Evolutionary conservation across 768 basidiomycete genomes (phyloP).

Genomic region (Leccinum aurantiacum): DNA sequence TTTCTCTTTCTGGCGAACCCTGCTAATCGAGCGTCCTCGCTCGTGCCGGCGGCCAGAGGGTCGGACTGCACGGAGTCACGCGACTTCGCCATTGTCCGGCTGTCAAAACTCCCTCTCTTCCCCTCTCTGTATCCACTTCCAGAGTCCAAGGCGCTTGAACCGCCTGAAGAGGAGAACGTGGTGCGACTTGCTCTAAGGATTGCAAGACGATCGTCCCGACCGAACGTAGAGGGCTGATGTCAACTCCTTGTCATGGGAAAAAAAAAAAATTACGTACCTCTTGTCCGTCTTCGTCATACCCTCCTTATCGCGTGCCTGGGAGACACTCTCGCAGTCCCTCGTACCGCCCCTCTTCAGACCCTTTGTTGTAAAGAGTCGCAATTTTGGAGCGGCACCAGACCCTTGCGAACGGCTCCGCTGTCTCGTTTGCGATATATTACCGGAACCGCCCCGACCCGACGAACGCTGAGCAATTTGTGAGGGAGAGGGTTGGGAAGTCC

Average conservation of each 20-base stretch:
- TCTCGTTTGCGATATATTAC: constrained; percentile 22
- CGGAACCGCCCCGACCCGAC: constrained; percentile 28
- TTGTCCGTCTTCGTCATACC: not conserved
- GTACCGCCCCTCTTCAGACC: constrained; percentile 3
- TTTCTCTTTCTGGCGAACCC: not conserved
- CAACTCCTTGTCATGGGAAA: not conserved
- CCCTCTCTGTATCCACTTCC: not conserved
- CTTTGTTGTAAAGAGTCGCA: constrained; percentile 16
- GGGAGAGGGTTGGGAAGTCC: not conserved
- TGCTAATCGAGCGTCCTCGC: not conserved
- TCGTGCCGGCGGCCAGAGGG: not conserved
- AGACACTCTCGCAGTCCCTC: not conserved
- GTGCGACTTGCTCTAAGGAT: constrained; percentile 11
- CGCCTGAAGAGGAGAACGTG: constrained; percentile 14
- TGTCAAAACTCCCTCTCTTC: not conserved
- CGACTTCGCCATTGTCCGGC: constrained; percentile 2
- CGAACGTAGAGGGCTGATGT: not conserved
- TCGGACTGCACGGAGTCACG: constrained; percentile 3
- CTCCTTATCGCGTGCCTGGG: not conserved
- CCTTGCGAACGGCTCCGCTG: constrained; percentile 13
- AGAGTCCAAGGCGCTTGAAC: constrained; percentile 1
- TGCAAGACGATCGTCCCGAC: not conserved
- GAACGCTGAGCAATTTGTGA: constrained; percentile 17
- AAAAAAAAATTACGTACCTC: constrained; percentile 3
- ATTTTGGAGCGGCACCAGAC: not conserved